Conservation (phyloP, 257 asterid genomes). For the Solanum chilense region DNA sequence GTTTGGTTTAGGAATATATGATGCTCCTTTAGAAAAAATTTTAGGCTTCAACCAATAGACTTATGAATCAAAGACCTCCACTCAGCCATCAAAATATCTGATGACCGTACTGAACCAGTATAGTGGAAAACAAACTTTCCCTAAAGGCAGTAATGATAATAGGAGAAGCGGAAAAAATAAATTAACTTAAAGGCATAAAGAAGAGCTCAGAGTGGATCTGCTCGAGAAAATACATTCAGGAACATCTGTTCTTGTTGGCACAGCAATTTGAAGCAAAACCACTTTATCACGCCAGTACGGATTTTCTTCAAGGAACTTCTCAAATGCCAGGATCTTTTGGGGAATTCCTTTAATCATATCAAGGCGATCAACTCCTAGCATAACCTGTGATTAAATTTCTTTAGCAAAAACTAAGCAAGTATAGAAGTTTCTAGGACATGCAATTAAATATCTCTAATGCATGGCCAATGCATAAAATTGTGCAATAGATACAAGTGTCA, state of each 20-base stretch:
- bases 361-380: slow-evolving; percentile 94
- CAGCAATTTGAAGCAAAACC: slow-evolving; percentile 94
- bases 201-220: not conserved
- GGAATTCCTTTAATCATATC: slow-evolving; percentile 98
- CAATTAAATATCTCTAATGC: not conserved
- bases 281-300: slow-evolving; percentile 74
- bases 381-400: slow-evolving; percentile 42
- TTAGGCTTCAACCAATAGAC: not conserved
- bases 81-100: not conserved
- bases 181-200: not conserved
- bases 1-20: not conserved
- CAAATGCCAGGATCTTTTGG: slow-evolving; percentile 86
- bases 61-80: not conserved
- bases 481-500: not conserved
- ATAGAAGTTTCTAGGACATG: not conserved
- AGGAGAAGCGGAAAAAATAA: not conserved
- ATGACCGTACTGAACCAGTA: not conserved
- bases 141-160: not conserved
- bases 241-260: slow-evolving; percentile 95
- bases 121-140: not conserved
- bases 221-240: slow-evolving; percentile 65
- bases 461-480: not conserved
- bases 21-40: not conserved
- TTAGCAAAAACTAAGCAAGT: not conserved
- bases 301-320: slow-evolving; percentile 88